These are phyloP conservation scores for Recurvomyces mirabilis DNA, from an alignment of 495 filamentous ascomycete species.

Conservation along the genomic window DNA sequence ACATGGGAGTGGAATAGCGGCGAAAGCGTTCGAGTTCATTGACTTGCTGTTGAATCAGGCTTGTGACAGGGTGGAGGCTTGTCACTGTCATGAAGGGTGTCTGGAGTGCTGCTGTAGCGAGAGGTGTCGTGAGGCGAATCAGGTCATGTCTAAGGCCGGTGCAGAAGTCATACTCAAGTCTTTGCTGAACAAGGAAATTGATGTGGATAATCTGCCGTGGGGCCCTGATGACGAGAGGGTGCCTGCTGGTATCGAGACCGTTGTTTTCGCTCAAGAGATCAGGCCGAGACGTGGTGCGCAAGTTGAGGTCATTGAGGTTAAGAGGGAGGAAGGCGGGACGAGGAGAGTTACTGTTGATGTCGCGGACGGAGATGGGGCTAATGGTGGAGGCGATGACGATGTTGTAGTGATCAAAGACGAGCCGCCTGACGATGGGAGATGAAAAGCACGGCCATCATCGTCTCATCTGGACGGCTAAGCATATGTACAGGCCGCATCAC, in stretches of 20 bases:
- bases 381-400: constrained; percentile 5
- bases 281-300: constrained; percentile 37
- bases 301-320: constrained; percentile 34
- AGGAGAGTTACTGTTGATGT: constrained; percentile 15
- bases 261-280: constrained; percentile 60
- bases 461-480: no score
- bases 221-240: constrained; percentile 56
- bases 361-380: constrained; percentile 4
- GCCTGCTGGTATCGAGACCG: constrained; percentile 70
- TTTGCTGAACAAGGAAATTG: constrained; percentile 63
- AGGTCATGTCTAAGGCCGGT: constrained; percentile 89
- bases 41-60: constrained; percentile 68
- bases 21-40: constrained; percentile 87
- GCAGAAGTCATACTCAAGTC: constrained; percentile 66
- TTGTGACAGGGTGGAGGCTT: constrained; percentile 63
- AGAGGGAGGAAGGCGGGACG: constrained; percentile 27
- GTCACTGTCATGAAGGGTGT: constrained; percentile 64
- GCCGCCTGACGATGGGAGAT: constrained; percentile 20
- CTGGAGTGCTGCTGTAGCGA: constrained; percentile 81
- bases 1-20: constrained; percentile 71
- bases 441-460: no score
- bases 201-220: constrained; percentile 69
- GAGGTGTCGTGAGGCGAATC: constrained; percentile 75
- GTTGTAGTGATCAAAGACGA: constrained; percentile 25
- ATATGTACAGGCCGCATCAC: no score